These are phyloP conservation scores for Solanum chacoense DNA, from an alignment of 305 asterid species.

Conservation along the genomic window DNA sequence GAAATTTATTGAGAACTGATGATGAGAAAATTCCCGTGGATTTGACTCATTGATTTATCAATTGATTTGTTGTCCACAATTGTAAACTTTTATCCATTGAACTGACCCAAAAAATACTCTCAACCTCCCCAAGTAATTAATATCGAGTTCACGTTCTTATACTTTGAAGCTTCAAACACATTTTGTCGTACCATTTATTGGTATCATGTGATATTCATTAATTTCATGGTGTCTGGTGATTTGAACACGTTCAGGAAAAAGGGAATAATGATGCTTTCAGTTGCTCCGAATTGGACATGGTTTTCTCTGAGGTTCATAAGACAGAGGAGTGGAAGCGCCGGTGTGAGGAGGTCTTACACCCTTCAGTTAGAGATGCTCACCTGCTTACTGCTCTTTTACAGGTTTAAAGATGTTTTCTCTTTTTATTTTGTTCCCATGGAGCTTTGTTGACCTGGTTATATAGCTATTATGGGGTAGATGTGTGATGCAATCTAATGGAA, in stretches of 20 bases:
- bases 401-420: slow-evolving; percentile 26
- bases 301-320: slow-evolving; percentile 50
- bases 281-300: slow-evolving; percentile 64
- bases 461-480: background rate
- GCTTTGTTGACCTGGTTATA: background rate
- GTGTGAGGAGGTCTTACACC: slow-evolving; percentile 40
- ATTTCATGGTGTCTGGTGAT: slow-evolving; percentile 9
- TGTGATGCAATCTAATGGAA: background rate
- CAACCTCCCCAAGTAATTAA: background rate
- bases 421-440: slow-evolving; percentile 3
- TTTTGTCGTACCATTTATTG: background rate
- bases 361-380: slow-evolving; percentile 30
- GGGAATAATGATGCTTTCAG: slow-evolving; percentile 57
- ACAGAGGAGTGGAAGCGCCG: slow-evolving; percentile 51
- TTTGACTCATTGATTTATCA: background rate
- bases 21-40: background rate
- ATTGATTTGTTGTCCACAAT: background rate
- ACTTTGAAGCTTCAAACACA: background rate
- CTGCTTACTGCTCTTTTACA: slow-evolving; percentile 41
- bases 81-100: background rate
- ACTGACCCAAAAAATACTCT: background rate
- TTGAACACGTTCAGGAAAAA: slow-evolving; percentile 44
- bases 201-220: slow-evolving; percentile 1
- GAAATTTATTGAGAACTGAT: background rate
- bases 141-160: background rate